Conservation (phyloP, 202 grass and related monocot genomes). For the Bolboschoenoplectus hybrid region DNA sequence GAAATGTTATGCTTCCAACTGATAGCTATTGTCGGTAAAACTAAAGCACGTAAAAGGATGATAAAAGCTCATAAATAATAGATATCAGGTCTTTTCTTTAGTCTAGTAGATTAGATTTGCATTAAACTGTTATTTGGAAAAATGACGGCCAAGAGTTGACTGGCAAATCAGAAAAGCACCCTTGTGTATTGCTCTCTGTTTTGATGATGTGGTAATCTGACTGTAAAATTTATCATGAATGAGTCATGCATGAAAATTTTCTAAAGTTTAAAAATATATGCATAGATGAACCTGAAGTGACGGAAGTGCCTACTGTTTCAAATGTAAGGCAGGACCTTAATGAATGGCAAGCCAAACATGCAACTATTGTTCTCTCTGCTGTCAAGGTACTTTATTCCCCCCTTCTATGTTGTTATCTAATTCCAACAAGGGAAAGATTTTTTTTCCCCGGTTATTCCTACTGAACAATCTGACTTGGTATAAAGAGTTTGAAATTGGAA, state of each 20-base stretch:
- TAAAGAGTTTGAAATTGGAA: not conserved
- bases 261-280: not conserved
- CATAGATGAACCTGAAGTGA: constrained; percentile 77
- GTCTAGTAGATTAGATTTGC: not conserved
- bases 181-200: not conserved
- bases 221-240: not conserved
- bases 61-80: not conserved
- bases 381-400: constrained; percentile 63
- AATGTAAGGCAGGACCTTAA: constrained; percentile 99
- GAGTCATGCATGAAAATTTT: not conserved
- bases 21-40: not conserved
- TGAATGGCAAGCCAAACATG: constrained; percentile 96
- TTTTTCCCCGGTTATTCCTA: not conserved
- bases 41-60: not conserved
- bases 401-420: not conserved
- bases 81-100: not conserved
- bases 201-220: not conserved
- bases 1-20: not conserved
- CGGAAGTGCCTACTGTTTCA: constrained; percentile 75
- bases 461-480: not conserved
- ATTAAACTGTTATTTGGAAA: not conserved
- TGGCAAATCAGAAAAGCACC: not conserved
- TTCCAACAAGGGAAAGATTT: not conserved
- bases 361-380: constrained; percentile 84
- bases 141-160: not conserved